phyloP scores from a whole-genome alignment of 202 grass and related monocot genomes.

The Setaria viridis region DNA sequence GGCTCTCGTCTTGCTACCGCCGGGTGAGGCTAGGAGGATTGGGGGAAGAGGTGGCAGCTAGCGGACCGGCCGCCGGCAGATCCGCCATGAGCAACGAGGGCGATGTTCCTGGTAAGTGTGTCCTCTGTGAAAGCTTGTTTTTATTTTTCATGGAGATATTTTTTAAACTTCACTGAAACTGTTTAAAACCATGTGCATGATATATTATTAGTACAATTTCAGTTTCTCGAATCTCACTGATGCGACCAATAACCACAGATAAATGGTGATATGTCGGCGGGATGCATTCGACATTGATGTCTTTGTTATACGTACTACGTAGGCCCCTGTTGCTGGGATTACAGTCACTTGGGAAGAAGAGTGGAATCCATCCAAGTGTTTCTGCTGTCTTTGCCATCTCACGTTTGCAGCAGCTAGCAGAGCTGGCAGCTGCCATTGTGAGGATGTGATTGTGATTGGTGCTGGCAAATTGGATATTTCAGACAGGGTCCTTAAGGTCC shows the following conservation, averaged over 20 bases:
- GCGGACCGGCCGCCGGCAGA: neutral
- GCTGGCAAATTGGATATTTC: neutral
- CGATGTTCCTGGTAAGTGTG: constrained; percentile 30
- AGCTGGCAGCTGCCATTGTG: neutral
- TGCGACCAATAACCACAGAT: too few relatives aligned
- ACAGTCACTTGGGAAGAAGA: neutral
- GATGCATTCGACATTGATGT: too few relatives aligned
- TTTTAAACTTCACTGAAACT: too few relatives aligned
- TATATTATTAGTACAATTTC: too few relatives aligned
- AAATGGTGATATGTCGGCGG: too few relatives aligned
- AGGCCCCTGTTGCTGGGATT: too few relatives aligned
- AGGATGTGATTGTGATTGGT: neutral
- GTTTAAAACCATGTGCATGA: too few relatives aligned
- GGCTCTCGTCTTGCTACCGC: neutral
- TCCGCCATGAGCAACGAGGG: constrained; percentile 46
- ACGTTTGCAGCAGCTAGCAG: neutral
- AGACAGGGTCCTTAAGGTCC: neutral
- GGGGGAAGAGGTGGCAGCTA: neutral
- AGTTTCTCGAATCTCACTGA: too few relatives aligned
- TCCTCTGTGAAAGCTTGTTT: too few relatives aligned
- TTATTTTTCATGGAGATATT: too few relatives aligned
- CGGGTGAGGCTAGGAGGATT: neutral
- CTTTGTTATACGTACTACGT: too few relatives aligned
- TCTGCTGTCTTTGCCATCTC: neutral
- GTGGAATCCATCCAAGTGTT: neutral